Conservation (phyloP, 352 stramenopile species). For the Phytopythium delawarense region DNA sequence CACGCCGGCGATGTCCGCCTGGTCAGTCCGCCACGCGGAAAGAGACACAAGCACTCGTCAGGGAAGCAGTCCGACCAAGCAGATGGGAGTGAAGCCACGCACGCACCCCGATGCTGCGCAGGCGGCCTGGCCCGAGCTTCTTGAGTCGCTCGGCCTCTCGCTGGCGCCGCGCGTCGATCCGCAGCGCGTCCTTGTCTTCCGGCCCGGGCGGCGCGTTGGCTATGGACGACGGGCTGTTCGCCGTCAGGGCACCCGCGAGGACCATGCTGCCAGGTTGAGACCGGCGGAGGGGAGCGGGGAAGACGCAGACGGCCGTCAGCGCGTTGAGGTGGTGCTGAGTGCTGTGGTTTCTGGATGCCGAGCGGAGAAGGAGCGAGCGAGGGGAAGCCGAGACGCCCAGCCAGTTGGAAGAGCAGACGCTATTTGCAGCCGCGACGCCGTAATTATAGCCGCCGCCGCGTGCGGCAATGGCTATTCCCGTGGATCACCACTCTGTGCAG, state of each 20-base stretch:
- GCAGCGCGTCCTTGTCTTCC: slow-evolving; percentile 31
- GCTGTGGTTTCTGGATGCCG: not conserved
- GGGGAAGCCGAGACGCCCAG: not conserved
- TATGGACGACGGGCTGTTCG: not conserved
- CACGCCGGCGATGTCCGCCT: slow-evolving; percentile 71
- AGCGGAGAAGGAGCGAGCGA: not conserved
- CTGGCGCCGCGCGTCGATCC: slow-evolving; percentile 50
- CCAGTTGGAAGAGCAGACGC: not conserved
- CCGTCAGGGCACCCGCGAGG: not conserved
- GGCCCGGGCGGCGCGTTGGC: not conserved
- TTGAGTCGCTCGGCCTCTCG: slow-evolving; percentile 66
- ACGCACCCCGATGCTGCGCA: slow-evolving; percentile 65
- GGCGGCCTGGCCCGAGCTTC: slow-evolving; percentile 55
- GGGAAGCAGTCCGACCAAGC: not conserved
- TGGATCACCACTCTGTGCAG: not conserved
- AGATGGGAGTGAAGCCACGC: not conserved
- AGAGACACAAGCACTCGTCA: not conserved
- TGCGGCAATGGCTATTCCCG: not conserved
- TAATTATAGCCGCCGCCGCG: not conserved
- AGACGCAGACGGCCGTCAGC: not conserved
- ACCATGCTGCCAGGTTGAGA: not conserved
- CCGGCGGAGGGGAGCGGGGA: not conserved
- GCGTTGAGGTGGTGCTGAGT: not conserved
- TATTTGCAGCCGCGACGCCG: not conserved
- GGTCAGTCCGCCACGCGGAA: slow-evolving; percentile 1